Evolutionary conservation across 2,329 filamentous ascomycete species (phyloP).

Genomic region (Penicillium sp.): DNA sequence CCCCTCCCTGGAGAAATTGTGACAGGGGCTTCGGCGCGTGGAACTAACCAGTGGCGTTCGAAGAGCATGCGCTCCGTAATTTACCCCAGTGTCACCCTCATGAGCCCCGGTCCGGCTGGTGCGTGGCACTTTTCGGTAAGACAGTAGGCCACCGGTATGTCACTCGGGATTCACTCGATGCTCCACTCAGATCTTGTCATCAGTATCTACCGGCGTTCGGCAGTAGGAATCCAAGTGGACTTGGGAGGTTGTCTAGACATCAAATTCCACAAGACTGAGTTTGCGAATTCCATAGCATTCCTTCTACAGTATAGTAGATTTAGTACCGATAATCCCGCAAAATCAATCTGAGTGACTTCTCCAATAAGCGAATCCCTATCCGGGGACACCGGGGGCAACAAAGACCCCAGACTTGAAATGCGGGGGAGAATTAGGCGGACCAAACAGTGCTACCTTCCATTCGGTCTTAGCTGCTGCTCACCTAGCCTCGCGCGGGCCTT

Average conservation of each 20-base stretch:
- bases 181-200: background rate
- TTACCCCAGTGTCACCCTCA: constrained; percentile 7
- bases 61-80: constrained; percentile 11
- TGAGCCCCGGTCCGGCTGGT: constrained; percentile 12
- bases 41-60: constrained; percentile 14
- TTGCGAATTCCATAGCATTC: background rate
- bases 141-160: background rate
- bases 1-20: constrained; percentile 10
- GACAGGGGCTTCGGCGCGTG: background rate
- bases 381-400: constrained; percentile 11
- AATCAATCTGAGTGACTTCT: background rate
- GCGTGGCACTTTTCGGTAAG: constrained; percentile 11
- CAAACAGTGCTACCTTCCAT: constrained; percentile 13
- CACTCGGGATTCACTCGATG: background rate
- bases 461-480: constrained; percentile 9
- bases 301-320: background rate
- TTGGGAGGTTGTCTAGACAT: background rate
- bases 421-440: constrained; percentile 21
- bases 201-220: background rate
- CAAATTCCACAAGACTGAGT: background rate
- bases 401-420: constrained; percentile 15
- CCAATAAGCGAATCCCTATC: constrained; percentile 4
- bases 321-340: background rate
- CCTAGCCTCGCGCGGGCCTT: constrained; percentile 5
- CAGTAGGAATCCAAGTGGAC: background rate